A percentile compares a stretch with the other conserved stretches of the same genome.
phyloP scores from a whole-genome alignment of 805 yeast genomes.

The Deakozyma indianensis region DNA sequence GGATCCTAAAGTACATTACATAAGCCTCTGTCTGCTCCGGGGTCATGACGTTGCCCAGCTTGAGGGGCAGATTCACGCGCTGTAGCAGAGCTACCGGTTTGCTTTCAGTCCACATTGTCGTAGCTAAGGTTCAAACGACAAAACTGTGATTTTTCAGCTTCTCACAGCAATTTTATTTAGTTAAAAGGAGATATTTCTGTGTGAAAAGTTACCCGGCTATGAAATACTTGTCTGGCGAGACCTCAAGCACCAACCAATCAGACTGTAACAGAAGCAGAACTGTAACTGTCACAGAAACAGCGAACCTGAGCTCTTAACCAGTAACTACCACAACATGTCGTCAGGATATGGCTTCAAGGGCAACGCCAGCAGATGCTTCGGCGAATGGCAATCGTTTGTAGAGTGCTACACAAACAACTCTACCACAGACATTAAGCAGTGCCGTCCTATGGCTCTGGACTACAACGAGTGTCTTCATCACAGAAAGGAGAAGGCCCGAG shows the following conservation, averaged over 20 bases:
- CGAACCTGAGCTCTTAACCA: too few species aligned
- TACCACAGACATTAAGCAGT: conserved; percentile 20
- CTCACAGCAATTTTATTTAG: too few species aligned
- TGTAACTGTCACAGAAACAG: too few species aligned
- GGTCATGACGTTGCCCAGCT: conserved; percentile 35
- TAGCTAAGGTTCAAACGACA: too few species aligned
- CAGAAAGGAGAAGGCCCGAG: conserved; percentile 25
- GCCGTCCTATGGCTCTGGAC: conserved; percentile 31
- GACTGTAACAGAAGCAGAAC: too few species aligned
- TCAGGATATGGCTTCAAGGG: conserved; percentile 18
- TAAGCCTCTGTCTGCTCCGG: conserved; percentile 73
- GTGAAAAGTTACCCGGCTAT: too few species aligned
- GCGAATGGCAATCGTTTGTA: conserved; percentile 31
- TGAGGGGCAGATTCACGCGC: conserved; percentile 17
- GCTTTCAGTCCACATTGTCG: background rate
- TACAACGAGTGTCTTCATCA: conserved; percentile 38
- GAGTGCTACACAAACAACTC: conserved; percentile 31
- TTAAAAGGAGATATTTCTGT: too few species aligned
- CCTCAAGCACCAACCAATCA: too few species aligned
- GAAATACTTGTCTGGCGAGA: too few species aligned
- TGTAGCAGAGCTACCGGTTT: background rate
- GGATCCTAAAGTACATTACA: conserved; percentile 49
- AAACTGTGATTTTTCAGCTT: too few species aligned
- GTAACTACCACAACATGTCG: conserved; percentile 11
- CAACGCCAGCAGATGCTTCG: conserved; percentile 32